A percentile compares a stretch with the other conserved stretches of the same genome.
Conservation (phyloP, 75 land plant species). For the Pseudotsuga menziesii region DNA sequence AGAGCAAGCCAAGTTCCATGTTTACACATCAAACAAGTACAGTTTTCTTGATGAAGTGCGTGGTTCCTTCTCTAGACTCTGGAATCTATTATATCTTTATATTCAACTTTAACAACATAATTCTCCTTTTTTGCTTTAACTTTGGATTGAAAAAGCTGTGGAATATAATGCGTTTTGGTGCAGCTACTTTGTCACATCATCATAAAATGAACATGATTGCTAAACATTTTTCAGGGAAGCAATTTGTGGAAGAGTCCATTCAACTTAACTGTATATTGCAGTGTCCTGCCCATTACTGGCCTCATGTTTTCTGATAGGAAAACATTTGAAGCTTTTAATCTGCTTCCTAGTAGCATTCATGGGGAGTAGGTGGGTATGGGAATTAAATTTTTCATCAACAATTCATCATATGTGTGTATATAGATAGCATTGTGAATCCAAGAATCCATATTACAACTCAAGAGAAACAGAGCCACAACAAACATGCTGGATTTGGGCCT, state of each 20-base stretch:
- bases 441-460: too few species aligned
- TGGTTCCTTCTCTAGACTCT: not conserved
- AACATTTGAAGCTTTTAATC: conserved; percentile 17
- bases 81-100: not conserved
- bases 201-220: not conserved
- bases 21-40: conserved; percentile 26
- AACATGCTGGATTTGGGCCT: too few species aligned
- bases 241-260: conserved; percentile 29
- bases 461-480: too few species aligned
- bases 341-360: too few species aligned
- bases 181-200: not conserved
- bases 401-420: too few species aligned
- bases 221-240: conserved; percentile 28
- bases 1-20: conserved; percentile 33
- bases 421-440: too few species aligned
- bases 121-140: too few species aligned
- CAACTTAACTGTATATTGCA: conserved; percentile 43
- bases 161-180: not conserved
- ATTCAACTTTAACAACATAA: too few species aligned
- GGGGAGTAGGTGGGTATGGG: too few species aligned
- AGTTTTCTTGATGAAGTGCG: conserved; percentile 31
- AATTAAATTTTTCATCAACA: too few species aligned
- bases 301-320: conserved; percentile 21
- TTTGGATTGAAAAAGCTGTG: too few species aligned
- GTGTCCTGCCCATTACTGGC: conserved; percentile 34